Percentiles rank a stretch among this genome's conserved stretches.
These are phyloP conservation scores for Malassezia obtusa DNA, from an alignment of 1,284 basidiomycete species.

Conservation along the genomic window DNA sequence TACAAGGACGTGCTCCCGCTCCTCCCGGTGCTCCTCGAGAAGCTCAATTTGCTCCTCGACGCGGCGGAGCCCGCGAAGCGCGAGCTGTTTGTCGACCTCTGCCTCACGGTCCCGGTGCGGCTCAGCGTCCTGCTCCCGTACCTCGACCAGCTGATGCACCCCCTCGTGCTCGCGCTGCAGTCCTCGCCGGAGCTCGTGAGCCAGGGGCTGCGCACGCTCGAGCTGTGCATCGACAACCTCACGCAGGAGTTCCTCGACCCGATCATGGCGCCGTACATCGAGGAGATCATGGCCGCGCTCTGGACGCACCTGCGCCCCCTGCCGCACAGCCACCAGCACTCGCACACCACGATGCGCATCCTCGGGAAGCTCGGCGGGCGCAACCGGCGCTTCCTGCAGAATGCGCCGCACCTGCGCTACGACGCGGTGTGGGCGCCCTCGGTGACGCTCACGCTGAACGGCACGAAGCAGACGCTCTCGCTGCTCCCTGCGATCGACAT, in stretches of 20 bases:
- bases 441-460: conserved; percentile 27
- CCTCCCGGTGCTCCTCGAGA: conserved; percentile 92
- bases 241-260: conserved; percentile 98
- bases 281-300: conserved; percentile 83
- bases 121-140: conserved; percentile 92
- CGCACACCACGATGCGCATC: conserved; percentile 91
- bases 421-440: conserved; percentile 20
- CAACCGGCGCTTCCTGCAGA: conserved; percentile 70
- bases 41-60: conserved; percentile 58
- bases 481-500: conserved; percentile 64
- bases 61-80: conserved; percentile 39
- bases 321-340: conserved; percentile 79
- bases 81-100: conserved; percentile 75
- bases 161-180: conserved; percentile 79
- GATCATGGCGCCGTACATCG: conserved; percentile 64
- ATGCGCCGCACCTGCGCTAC: conserved; percentile 69
- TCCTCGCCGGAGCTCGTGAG: conserved; percentile 74
- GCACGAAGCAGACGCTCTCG: conserved; percentile 56
- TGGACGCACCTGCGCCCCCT: conserved; percentile 63
- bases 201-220: conserved; percentile 89
- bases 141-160: conserved; percentile 91
- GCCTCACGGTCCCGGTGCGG: conserved; percentile 89
- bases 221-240: conserved; percentile 98
- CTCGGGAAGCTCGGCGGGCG: conserved; percentile 92
- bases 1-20: conserved; percentile 96